phyloP scores from a whole-genome alignment of 768 basidiomycete genomes.

The Lactarius trivialis region DNA sequence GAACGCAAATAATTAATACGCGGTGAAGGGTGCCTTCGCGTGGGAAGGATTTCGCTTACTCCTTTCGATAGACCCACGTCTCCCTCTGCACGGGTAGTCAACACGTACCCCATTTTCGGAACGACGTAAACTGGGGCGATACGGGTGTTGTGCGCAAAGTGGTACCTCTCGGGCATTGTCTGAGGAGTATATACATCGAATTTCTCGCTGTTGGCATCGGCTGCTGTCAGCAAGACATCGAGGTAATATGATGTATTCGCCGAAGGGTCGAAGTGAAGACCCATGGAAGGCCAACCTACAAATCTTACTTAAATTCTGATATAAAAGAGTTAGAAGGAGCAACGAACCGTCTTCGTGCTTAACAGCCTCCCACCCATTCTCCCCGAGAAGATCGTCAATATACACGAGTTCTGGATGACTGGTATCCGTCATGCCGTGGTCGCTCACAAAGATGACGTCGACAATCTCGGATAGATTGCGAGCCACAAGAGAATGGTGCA shows the following conservation, averaged over 20 bases:
- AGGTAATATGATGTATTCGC: slow-evolving; percentile 54
- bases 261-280: slow-evolving; percentile 62
- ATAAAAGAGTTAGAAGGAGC: not conserved
- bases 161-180: slow-evolving; percentile 77
- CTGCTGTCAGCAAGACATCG: slow-evolving; percentile 45
- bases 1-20: slow-evolving; percentile 1
- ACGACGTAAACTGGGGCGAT: slow-evolving; percentile 86
- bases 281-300: slow-evolving; percentile 82
- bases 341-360: slow-evolving; percentile 61
- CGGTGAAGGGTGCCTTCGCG: not conserved
- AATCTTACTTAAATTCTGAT: not conserved
- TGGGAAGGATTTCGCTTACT: slow-evolving; percentile 37
- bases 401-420: slow-evolving; percentile 66
- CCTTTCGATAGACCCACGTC: slow-evolving; percentile 65
- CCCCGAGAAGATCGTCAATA: slow-evolving; percentile 74
- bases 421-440: slow-evolving; percentile 93
- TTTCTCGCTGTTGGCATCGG: slow-evolving; percentile 49
- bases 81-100: slow-evolving; percentile 61
- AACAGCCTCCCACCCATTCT: slow-evolving; percentile 51
- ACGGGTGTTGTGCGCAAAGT: slow-evolving; percentile 65
- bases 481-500: slow-evolving; percentile 54
- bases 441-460: slow-evolving; percentile 84
- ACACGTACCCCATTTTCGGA: slow-evolving; percentile 71
- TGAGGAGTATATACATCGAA: slow-evolving; percentile 75
- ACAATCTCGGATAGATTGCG: slow-evolving; percentile 80